Base-by-base conservation (phyloP, 1,284 basidiomycete species). In the Vanrija sp. region DNA sequence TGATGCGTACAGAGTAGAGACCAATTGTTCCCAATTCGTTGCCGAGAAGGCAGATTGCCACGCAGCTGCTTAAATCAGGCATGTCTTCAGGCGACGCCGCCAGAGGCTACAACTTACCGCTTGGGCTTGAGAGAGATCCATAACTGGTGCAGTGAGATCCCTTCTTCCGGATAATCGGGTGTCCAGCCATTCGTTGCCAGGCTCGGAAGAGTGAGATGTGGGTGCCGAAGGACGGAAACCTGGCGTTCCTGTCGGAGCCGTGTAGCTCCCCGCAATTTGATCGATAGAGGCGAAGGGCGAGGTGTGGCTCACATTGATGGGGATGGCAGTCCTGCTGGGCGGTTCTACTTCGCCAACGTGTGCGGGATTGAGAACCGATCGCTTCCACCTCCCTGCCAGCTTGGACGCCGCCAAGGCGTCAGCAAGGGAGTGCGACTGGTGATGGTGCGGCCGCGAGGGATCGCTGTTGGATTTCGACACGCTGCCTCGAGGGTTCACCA, bases 21-120 rank as follows among this genome's bases (percentile, higher is more conserved):
- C 95, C 95, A 98, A n/a, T 81, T 78, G 6, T 82, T 80, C 0
- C 88, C 83, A 5, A 98, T 82, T 5, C 89, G 85, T 16, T 87
- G 82, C 16, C 96, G 82, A 0, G 91, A 85, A 0, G 95, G 91
- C 1, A 98, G 79, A 58, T 85, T 79, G 0, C 83, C 75, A 0
- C 88, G 84, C 9, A 93, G 77, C 89, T 92, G 46, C 34, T 6
- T 1, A 9, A 15, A 26, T 58, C 16, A 54, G 56, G 8, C 28
- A 6, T 10, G n/a, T 8, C 14, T 45, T 16, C 21, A n/a, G 40
- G 40, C 21, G 19, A 38, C 10, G 18, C 1, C 15, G 10, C 29
- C 23, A 10, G 10, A 42, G 2, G 28, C 28, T 28, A 1, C 28
- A 23, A 28, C 56, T 7, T 34, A 61, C 59, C 5, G 44, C 44